Base-by-base conservation (phyloP, 1,284 basidiomycete genomes). In the Inonotus obliquus region DNA sequence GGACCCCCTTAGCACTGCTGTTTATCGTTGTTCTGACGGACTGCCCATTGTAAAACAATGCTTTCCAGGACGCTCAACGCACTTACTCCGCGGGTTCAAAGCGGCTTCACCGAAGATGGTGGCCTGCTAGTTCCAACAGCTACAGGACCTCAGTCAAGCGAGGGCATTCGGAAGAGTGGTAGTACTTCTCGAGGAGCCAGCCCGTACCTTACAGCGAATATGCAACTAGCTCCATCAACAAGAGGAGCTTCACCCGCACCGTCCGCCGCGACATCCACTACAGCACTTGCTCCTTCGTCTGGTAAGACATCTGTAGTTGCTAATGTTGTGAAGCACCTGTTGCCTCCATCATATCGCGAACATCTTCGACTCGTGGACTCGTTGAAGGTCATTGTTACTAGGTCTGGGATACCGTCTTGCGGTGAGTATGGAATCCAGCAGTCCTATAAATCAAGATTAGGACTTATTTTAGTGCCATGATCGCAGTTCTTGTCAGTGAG, bases 401-500 rank as follows among this genome's bases (percentile, higher is more conserved):
- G 52, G 14, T 62, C 61, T 5, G 52, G 57, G 2, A 27, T 54
- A 5, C 61, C 61, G 17, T 56, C 61, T 37, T 54, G 49, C 6
- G 29, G 51, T 58, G 32, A 27, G 51, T n/a, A 13, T 27, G 17
- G 19, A n/a, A 21, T 7, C n/a, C n/a, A n/a, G n/a, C 19, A 17
- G 11, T 44, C 19, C 1, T 32, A 32, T 9, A 32, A 32, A 4
- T 4, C 17, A 44, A 44, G 41, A 17, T n/a, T 10, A 6, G n/a
- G 6, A 21, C 41, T 44, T 14, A 6, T n/a, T 3, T n/a, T 7
- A 6, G 6, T 14, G 6, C 7, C 6, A 5, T 2, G 14, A 4
- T 35, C 32, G 9, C 21, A 54, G 61, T 59, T 32, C 44, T 62
- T 4, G 61, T 61, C 23, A 55, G 55, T 14, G 60, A 64, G 41